phyloP scores from a whole-genome alignment of 306 rosid genomes.

The Senna siamea region DNA sequence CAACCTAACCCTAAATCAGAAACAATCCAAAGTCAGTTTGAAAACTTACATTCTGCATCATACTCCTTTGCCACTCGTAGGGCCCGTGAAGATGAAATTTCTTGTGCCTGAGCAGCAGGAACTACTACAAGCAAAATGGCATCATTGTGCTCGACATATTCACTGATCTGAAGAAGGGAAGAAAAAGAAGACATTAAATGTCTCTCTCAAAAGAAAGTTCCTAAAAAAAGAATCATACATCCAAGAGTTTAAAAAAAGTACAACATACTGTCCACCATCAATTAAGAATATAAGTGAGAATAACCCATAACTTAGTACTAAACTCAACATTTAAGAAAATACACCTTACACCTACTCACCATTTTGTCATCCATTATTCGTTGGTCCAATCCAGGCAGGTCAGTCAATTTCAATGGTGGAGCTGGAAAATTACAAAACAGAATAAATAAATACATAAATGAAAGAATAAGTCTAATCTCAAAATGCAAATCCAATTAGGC shows the following conservation, averaged over 20 bases:
- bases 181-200: constrained; percentile 41
- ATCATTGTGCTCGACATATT: constrained; percentile 92
- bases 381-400: constrained; percentile 97
- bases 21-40: not conserved
- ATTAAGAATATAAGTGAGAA: constrained; percentile 28
- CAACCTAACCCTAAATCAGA: no score
- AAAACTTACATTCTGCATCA: constrained; percentile 82
- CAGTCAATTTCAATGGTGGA: constrained; percentile 92
- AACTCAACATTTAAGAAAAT: constrained; percentile 24
- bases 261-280: constrained; percentile 22
- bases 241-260: constrained; percentile 23
- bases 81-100: constrained; percentile 88
- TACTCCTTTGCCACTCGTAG: constrained; percentile 83
- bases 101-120: constrained; percentile 94
- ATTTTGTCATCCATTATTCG: constrained; percentile 77
- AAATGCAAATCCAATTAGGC: constrained; percentile 15
- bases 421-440: constrained; percentile 55
- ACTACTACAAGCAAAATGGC: constrained; percentile 82
- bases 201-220: constrained; percentile 30
- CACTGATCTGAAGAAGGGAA: constrained; percentile 64
- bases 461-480: constrained; percentile 6
- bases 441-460: constrained; percentile 3
- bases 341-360: constrained; percentile 56
- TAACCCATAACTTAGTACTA: not conserved
- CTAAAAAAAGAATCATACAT: constrained; percentile 23